Base-by-base conservation (phyloP, 2,329 filamentous ascomycete species). In the Alternaria ventricosa region DNA sequence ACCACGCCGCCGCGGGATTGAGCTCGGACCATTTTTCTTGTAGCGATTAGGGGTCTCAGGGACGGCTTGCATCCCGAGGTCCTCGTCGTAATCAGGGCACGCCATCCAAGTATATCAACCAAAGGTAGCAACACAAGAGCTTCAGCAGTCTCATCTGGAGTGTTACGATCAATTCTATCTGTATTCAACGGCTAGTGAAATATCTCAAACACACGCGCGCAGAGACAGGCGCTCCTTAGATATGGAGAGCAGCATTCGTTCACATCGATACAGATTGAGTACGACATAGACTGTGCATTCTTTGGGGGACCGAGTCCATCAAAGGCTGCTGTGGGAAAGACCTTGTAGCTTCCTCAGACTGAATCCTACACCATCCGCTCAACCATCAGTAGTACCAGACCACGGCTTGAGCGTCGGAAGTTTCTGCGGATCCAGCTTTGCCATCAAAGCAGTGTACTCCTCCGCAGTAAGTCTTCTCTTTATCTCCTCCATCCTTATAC, bases 1-100 rank as follows among this genome's bases (percentile, higher is more conserved):
- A 41, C 36, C 36, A 49, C 57, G 53, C 60, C 54, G 64, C 61
- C 64, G 64, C 60, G 64, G 64, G 60, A 66, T 60, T 63, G 64
- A 60, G 64, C 60, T 60, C 10, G 60, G 60, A 27, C 60, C 54
- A 60, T n/a, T 11, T 54, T 47, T 36, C 59, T 57, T 57, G 23
- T 36, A 13, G 20, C 10, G n/a, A 53, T 53, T 25, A 53, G 49
- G 49, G 49, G 49, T 53, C 49, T 53, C 18, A 36, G 49, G 49
- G 49, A 51, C 49, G 5, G 6, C 27, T 28, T 51, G 12, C 6
- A 30, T 15, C 45, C 23, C 23, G 23, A 25, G 23, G 23, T 25
- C 33, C 12, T 50, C 43, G 20, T 2, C 18, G 18, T 11, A 45
- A 41, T 41, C 36, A 41, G 36, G n/a, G 9, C n/a, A 18, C 36